These are phyloP conservation scores for Pyrenochaeta sp. DNA, from an alignment of 2,329 filamentous ascomycete species.

Conservation along the genomic window DNA sequence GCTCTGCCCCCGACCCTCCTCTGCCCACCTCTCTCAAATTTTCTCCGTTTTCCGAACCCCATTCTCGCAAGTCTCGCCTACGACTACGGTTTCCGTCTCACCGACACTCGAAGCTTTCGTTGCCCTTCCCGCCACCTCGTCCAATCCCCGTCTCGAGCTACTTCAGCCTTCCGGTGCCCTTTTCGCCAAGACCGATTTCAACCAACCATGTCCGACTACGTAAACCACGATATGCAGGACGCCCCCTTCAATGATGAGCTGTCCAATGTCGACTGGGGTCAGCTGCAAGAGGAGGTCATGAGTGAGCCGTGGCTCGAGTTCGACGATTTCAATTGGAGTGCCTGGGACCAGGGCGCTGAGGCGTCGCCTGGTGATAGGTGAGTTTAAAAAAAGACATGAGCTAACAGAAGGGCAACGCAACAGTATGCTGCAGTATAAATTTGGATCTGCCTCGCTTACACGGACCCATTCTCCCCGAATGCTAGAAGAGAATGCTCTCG, in stretches of 20 bases:
- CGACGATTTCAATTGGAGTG: constrained; percentile 6
- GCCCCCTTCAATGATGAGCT: not conserved
- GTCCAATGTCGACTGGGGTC: constrained; percentile 6
- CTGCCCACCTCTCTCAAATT: constrained; percentile 7
- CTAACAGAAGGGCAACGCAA: constrained; percentile 32
- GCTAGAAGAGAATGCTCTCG: too few species aligned
- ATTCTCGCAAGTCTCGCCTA: constrained; percentile 2
- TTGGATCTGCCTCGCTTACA: too few species aligned
- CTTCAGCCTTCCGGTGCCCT: constrained; percentile 11
- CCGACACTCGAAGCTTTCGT: not conserved
- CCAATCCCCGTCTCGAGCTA: constrained; percentile 9
- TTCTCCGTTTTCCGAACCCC: constrained; percentile 1
- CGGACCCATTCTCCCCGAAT: too few species aligned
- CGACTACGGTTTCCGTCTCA: constrained; percentile 9
- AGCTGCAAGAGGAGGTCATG: constrained; percentile 12
- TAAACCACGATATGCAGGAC: constrained; percentile 14
- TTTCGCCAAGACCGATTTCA: constrained; percentile 11
- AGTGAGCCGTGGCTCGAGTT: constrained; percentile 9
- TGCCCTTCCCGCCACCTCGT: constrained; percentile 2
- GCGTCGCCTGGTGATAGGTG: constrained; percentile 18
- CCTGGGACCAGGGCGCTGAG: constrained; percentile 9
- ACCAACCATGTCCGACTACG: constrained; percentile 29
- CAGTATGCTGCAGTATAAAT: too few species aligned
- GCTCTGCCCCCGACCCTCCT: constrained; percentile 1
- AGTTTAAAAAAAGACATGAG: constrained; percentile 32